Conservation (phyloP, 129 eudicot species). For the Flaveria linearis region DNA sequence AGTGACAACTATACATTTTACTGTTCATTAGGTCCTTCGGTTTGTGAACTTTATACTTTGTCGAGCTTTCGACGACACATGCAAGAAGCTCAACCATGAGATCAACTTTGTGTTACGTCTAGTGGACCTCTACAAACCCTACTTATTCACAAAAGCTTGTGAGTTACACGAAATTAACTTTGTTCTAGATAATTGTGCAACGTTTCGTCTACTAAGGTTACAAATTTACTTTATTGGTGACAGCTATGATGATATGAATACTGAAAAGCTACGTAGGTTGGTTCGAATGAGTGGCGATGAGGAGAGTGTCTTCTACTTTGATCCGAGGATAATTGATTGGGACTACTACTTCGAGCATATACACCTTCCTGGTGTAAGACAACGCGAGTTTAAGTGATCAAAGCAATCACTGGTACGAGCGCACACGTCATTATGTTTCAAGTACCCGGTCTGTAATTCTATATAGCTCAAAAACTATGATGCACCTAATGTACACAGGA, state of each 20-base stretch:
- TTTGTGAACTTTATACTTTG: conserved; percentile 54
- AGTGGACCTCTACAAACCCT: conserved; percentile 78
- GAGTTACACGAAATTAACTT: conserved; percentile 29
- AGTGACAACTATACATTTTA: neutral
- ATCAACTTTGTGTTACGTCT: conserved; percentile 59
- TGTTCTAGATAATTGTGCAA: neutral
- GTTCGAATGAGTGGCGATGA: conserved; percentile 48
- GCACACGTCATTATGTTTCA: neutral
- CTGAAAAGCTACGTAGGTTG: conserved; percentile 64
- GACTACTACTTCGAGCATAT: conserved; percentile 61
- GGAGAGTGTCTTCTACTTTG: conserved; percentile 59
- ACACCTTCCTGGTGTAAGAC: conserved; percentile 81
- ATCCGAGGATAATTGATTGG: conserved; percentile 77
- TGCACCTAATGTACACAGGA: no score
- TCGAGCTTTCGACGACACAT: conserved; percentile 54
- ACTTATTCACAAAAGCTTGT: conserved; percentile 80
- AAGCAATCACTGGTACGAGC: neutral
- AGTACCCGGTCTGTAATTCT: no score
- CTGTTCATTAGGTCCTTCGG: conserved; percentile 50
- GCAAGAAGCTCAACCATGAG: conserved; percentile 48
- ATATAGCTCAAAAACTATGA: no score
- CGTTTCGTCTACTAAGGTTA: neutral
- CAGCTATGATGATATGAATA: conserved; percentile 83
- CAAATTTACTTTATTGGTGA: conserved; percentile 14
- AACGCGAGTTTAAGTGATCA: conserved; percentile 60